phyloP scores from a whole-genome alignment of 1,284 basidiomycete species.

The Cryptococcus depauperatus region DNA sequence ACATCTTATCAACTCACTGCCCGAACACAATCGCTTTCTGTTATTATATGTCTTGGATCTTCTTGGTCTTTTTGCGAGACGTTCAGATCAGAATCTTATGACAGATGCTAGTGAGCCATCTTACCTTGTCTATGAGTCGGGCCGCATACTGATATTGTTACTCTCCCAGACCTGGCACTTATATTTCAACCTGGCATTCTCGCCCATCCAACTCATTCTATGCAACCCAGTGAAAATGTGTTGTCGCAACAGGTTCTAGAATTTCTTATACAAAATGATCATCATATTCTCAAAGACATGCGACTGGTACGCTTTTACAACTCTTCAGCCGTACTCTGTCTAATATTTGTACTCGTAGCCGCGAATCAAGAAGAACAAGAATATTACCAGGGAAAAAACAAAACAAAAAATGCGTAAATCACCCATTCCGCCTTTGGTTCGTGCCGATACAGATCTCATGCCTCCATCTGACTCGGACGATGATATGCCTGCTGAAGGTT shows the following conservation, averaged over 20 bases:
- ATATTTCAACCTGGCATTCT: conserved; percentile 91
- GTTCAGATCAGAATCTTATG: conserved; percentile 90
- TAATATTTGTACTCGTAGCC: not conserved
- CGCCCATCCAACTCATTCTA: conserved; percentile 75
- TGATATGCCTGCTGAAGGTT: conserved; percentile 39
- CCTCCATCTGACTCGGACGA: conserved; percentile 45
- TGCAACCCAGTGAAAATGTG: conserved; percentile 71
- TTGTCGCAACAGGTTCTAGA: conserved; percentile 85
- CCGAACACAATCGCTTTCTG: conserved; percentile 83
- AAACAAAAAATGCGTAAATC: no score
- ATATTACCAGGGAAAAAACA: not conserved
- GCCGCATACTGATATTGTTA: not conserved
- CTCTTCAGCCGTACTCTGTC: not conserved
- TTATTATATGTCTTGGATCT: conserved; percentile 93
- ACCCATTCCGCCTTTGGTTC: conserved; percentile 18
- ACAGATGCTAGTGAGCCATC: conserved; percentile 70
- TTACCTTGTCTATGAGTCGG: not conserved
- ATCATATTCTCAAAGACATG: conserved; percentile 41
- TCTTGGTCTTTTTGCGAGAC: conserved; percentile 85
- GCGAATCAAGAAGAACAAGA: conserved; percentile 8
- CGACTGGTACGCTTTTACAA: conserved; percentile 29
- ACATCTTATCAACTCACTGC: conserved; percentile 72
- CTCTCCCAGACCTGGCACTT: conserved; percentile 82
- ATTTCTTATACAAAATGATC: conserved; percentile 66
- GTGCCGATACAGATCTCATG: conserved; percentile 41